These are phyloP conservation scores for Shiraia bambusicola DNA, from an alignment of 2,329 filamentous ascomycete species.

Conservation along the genomic window DNA sequence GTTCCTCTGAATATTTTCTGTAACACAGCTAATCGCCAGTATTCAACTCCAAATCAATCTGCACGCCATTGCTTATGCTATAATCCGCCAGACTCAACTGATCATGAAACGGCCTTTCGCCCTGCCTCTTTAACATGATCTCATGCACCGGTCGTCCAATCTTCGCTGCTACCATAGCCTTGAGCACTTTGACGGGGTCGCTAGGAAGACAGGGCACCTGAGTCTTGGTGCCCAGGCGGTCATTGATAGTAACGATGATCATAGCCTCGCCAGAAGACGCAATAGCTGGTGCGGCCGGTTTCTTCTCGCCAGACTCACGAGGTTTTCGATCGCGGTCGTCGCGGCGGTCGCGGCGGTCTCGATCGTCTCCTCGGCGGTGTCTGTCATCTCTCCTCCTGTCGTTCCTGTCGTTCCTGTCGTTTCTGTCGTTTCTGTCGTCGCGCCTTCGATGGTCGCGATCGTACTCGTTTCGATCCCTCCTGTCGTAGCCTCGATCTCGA, in stretches of 20 bases:
- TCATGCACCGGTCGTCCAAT: conserved; percentile 89
- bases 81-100: conserved; percentile 86
- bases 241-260: conserved; percentile 93
- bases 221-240: conserved; percentile 93
- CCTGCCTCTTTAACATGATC: conserved; percentile 88
- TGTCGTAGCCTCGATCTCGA: conserved; percentile 42
- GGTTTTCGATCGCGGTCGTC: conserved; percentile 26
- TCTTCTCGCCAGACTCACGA: conserved; percentile 33
- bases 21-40: conserved; percentile 35
- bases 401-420: conserved; percentile 25
- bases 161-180: conserved; percentile 84
- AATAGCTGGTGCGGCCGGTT: conserved; percentile 31
- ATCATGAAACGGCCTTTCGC: conserved; percentile 92
- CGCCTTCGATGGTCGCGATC: conserved; percentile 7
- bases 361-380: conserved; percentile 6
- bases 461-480: conserved; percentile 16
- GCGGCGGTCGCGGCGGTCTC: conserved; percentile 14
- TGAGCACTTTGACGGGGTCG: conserved; percentile 83
- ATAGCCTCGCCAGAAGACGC: conserved; percentile 64
- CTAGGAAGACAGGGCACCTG: conserved; percentile 85
- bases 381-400: conserved; percentile 11
- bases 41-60: conserved; percentile 51
- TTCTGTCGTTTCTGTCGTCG: conserved; percentile 47
- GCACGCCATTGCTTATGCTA: conserved; percentile 87
- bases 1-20: background rate